Evolutionary conservation across 768 basidiomycete genomes (phyloP), one percentile per base, ranked within the genome.

Genomic region (Suillus spraguei): DNA sequence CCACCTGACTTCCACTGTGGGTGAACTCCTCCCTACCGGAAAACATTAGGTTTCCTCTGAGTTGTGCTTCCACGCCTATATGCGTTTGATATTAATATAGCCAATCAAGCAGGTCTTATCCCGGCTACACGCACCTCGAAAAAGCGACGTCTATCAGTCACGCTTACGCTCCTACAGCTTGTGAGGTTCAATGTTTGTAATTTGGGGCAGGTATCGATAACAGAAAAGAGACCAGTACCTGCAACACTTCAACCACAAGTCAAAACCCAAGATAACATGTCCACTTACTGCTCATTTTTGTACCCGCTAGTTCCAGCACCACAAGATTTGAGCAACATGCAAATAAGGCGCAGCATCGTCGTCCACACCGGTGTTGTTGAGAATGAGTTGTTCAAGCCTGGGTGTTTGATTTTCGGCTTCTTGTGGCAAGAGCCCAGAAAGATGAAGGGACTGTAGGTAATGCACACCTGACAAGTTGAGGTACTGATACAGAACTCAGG

Each of bases 311-410:
- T 56, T 82, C 83, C 36, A 91, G 75, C 2, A 75, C 77, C 33
- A 70, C 71, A 41, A 91, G 80, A 3, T 71, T 69, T 5, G 71
- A 66, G 69, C 90, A 91, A 22, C 78, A 69, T 10, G 85, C 44
- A 91, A 79, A 67, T 78, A 89, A 2, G 71, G 74, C 1, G 81
- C 79, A 6, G 85, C 83, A 2, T 78, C 77, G 62, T 91, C 89
- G 58, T 86, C 87, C 20, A 91, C 78, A 2, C 79, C 74, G 0
- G 89, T 90, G 65, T 86, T 84, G 68, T 85, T 88, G 41, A 91
- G 74, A 16, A 79, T 74, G 6, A 91, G 78, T 4, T 76, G 78
- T 61, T 82, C 78, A 8, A 91, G 70, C 14, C 68, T 72, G 2
- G 86, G 77, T 6, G 76, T 67, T 8, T 17, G 52, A 28, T 69